These are phyloP conservation scores for Breynia disticha DNA, from an alignment of 441 rosid species.

Conservation along the genomic window DNA sequence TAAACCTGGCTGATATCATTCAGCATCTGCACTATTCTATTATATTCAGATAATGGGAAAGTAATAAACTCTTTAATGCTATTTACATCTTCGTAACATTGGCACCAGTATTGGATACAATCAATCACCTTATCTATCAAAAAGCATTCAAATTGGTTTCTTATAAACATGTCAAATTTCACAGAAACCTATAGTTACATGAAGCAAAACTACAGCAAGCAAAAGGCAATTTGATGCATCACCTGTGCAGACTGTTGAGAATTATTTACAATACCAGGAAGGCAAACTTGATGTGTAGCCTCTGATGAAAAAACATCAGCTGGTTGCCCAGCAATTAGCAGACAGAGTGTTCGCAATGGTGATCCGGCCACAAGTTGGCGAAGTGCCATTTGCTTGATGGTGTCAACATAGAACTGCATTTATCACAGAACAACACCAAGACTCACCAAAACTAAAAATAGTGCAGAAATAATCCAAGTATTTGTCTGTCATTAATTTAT, in stretches of 20 bases:
- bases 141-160: too few relatives aligned
- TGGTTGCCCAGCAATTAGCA: conserved; percentile 96
- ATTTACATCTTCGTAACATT: too few relatives aligned
- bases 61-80: too few relatives aligned
- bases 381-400: conserved; percentile 97
- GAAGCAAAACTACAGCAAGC: neutral
- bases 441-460: conserved; percentile 1
- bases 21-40: too few relatives aligned
- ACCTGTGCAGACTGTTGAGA: conserved; percentile 60
- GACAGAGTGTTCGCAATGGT: conserved; percentile 90
- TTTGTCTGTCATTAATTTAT: conserved; percentile 9
- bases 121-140: too few relatives aligned
- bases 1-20: too few relatives aligned
- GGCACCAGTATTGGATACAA: too few relatives aligned
- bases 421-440: conserved; percentile 12
- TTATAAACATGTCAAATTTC: too few relatives aligned
- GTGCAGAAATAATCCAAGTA: neutral
- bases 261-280: conserved; percentile 31
- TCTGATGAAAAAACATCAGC: conserved; percentile 75
- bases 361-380: conserved; percentile 85
- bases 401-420: conserved; percentile 78
- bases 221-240: conserved; percentile 15
- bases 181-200: neutral
- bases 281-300: conserved; percentile 19
- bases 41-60: too few relatives aligned